phyloP scores from a whole-genome alignment of 129 eudicot species.

The Centaurea solstitialis region DNA sequence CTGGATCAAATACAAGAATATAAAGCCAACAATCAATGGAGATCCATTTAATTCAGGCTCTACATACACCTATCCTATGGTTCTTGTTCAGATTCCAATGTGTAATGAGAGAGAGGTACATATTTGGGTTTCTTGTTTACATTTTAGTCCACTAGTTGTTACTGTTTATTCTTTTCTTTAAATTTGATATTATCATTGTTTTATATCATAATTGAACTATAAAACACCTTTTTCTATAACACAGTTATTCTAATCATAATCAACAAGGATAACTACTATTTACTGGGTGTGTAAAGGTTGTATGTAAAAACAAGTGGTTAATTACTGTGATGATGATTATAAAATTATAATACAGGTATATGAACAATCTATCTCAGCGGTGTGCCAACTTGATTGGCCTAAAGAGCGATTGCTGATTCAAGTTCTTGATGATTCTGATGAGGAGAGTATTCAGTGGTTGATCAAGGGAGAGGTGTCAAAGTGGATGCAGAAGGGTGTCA shows the following conservation, averaged over 20 bases:
- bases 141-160: not conserved
- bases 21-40: conserved; percentile 24
- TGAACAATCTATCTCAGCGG: conserved; percentile 58
- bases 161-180: not conserved
- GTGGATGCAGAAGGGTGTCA: conserved; percentile 53
- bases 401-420: conserved; percentile 53
- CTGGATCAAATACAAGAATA: conserved; percentile 40
- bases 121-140: not conserved
- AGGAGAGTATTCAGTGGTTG: conserved; percentile 44
- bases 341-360: conserved; percentile 37
- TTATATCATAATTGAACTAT: not conserved
- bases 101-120: conserved; percentile 45
- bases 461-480: conserved; percentile 54
- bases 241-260: not conserved
- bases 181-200: not conserved
- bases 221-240: conserved; percentile 1
- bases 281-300: not conserved
- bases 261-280: not conserved
- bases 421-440: conserved; percentile 67
- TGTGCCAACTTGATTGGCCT: conserved; percentile 61
- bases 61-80: conserved; percentile 31
- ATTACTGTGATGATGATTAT: not conserved
- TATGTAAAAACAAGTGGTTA: not conserved
- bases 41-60: conserved; percentile 28
- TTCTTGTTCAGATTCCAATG: conserved; percentile 54